Conservation (phyloP, 1,284 basidiomycete species). For the Vanrija sp. region DNA sequence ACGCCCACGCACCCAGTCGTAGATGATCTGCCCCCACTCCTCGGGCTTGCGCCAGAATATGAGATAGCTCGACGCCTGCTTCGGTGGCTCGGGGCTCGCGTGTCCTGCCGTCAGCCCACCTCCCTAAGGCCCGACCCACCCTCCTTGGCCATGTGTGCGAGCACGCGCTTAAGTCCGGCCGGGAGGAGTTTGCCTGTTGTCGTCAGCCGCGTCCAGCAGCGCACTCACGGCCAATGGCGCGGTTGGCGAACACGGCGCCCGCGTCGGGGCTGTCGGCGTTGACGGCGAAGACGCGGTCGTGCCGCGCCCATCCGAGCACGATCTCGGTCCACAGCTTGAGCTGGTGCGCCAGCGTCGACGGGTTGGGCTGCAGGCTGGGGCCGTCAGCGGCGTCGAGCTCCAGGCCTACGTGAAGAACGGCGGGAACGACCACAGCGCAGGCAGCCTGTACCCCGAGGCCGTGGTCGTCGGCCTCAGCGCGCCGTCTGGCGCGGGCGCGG, state of each 20-base stretch:
- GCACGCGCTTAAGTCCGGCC: slow-evolving; percentile 25
- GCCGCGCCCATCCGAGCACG: slow-evolving; percentile 48
- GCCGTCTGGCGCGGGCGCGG: not conserved
- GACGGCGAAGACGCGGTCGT: slow-evolving; percentile 48
- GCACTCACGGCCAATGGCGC: slow-evolving; percentile 40
- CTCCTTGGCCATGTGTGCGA: slow-evolving; percentile 41
- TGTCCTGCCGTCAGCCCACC: slow-evolving; percentile 20
- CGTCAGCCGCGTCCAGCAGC: not conserved
- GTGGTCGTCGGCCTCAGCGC: slow-evolving; percentile 23
- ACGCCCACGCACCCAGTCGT: slow-evolving; percentile 51
- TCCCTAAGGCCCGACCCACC: slow-evolving; percentile 22
- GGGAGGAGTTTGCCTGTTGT: slow-evolving; percentile 32
- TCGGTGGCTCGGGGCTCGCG: slow-evolving; percentile 45
- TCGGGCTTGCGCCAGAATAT: slow-evolving; percentile 55
- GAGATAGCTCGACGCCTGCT: slow-evolving; percentile 41
- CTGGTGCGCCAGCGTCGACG: slow-evolving; percentile 51
- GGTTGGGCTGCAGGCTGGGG: slow-evolving; percentile 52
- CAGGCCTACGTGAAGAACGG: slow-evolving; percentile 53
- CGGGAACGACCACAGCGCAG: slow-evolving; percentile 54
- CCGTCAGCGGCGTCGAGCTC: not conserved
- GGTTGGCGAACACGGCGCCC: slow-evolving; percentile 44
- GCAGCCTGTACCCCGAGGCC: slow-evolving; percentile 46
- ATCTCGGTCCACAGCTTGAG: slow-evolving; percentile 51
- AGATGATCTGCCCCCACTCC: slow-evolving; percentile 54
- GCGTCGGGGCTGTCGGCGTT: slow-evolving; percentile 40